These are phyloP conservation scores for Pyricularia sp. DNA, from an alignment of 2,329 filamentous ascomycete genomes.

Conservation along the genomic window DNA sequence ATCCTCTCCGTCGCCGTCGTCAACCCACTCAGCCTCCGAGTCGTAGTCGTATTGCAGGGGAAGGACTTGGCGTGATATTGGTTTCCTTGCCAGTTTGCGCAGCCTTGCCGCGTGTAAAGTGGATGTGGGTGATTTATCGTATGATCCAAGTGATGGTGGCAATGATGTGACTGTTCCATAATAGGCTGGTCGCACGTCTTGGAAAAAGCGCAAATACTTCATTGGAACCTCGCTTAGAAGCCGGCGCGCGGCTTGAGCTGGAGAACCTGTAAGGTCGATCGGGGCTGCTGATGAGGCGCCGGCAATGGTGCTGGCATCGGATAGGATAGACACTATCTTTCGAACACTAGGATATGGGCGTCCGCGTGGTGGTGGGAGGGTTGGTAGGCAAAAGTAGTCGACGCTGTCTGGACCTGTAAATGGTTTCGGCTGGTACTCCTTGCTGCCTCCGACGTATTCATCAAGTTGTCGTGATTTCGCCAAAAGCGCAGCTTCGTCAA, in stretches of 20 bases:
- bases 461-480: slow-evolving; percentile 43
- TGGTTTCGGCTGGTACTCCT: slow-evolving; percentile 27
- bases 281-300: slow-evolving; percentile 24
- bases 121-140: background rate
- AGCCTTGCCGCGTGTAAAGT: slow-evolving; percentile 26
- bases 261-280: slow-evolving; percentile 27
- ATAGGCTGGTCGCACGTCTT: slow-evolving; percentile 62
- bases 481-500: slow-evolving; percentile 48
- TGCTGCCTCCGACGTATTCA: slow-evolving; percentile 36
- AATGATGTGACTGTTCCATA: slow-evolving; percentile 62
- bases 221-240: slow-evolving; percentile 47
- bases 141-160: slow-evolving; percentile 22
- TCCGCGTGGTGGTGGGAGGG: slow-evolving; percentile 32
- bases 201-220: slow-evolving; percentile 52
- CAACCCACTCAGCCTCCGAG: slow-evolving; percentile 76
- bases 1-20: slow-evolving; percentile 64
- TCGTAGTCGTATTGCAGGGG: slow-evolving; percentile 75
- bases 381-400: slow-evolving; percentile 35
- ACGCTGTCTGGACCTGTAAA: slow-evolving; percentile 29
- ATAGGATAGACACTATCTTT: slow-evolving; percentile 42
- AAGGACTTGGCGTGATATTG: slow-evolving; percentile 41
- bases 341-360: slow-evolving; percentile 42
- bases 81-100: slow-evolving; percentile 39
- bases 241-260: slow-evolving; percentile 22
- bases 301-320: slow-evolving; percentile 27